Base-by-base conservation (phyloP, 768 basidiomycete genomes). In the Mycena crocata region DNA sequence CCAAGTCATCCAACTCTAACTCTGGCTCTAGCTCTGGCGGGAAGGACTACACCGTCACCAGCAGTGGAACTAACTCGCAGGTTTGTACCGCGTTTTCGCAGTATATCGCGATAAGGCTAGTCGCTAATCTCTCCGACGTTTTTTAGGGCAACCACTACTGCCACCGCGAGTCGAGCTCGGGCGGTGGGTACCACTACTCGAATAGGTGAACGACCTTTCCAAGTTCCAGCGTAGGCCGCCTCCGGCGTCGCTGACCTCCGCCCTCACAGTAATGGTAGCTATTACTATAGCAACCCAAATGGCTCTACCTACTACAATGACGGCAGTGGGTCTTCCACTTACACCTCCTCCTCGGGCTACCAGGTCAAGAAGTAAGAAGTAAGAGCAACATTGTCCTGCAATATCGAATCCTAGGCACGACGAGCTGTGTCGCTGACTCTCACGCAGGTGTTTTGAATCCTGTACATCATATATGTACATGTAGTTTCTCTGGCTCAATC, bases 221-320 rank as follows among this genome's bases (percentile, higher is more conserved):
- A 12, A 17, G 23, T 8, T 50, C 31, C 21, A 40, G 31, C 31
- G 45, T 23, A 40, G 51, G 19, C 45, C 28, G 12, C 12, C 46
- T 12, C 28, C 40, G 21, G 24, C 72, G 74, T 19, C 40, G 4
- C 34, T 46, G 23, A 56, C 34, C 19, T 7, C 19, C 4, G 39
- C 23, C 9, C 8, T 2, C 5, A 30, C 62, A 85, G 84, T 6
- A 64, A 90, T 58, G 89, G 87, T 3, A 85, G 85, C 62, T 90
- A 90, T 77, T 89, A 90, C 72, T 90, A 91, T 75, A 73, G 71
- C 52, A 90, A 91, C 80, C 75, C 87, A 49, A 80, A 90, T 50
- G 85, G 87, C 0, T 89, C 87, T 0, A 89, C 81, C 6, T 90
- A 91, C 73, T 85, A 89, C 72, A 83, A 89, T 76, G 82, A 46